Conservation (phyloP, 1,139 yeast genomes). For the Protomyces lactucae-debilis region DNA sequence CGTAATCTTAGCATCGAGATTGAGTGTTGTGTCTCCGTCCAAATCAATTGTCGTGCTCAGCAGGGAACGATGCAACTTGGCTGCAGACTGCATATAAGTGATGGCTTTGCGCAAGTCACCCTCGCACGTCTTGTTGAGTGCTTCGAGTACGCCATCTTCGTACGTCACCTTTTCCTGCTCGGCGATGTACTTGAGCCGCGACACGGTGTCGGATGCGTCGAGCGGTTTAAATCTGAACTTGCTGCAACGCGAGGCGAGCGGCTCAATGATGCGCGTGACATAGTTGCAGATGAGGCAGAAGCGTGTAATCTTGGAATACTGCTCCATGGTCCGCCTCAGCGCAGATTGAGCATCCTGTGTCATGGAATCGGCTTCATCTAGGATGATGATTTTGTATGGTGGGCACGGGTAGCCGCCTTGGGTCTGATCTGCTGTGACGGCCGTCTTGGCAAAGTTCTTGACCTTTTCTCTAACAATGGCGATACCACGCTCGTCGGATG, state of each 20-base stretch:
- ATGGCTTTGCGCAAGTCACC: slow-evolving; percentile 95
- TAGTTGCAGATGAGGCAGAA: slow-evolving; percentile 93
- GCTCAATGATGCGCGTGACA: slow-evolving; percentile 92
- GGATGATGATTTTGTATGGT: slow-evolving; percentile 73
- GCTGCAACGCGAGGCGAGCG: slow-evolving; percentile 91
- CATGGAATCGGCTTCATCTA: slow-evolving; percentile 98
- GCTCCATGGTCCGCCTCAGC: slow-evolving; percentile 92
- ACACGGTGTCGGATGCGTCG: slow-evolving; percentile 64
- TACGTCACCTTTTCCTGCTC: slow-evolving; percentile 47
- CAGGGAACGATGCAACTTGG: slow-evolving; percentile 49
- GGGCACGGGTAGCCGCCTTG: slow-evolving; percentile 84
- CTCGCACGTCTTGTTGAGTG: slow-evolving; percentile 61
- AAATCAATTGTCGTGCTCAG: slow-evolving; percentile 35
- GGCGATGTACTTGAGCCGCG: slow-evolving; percentile 59
- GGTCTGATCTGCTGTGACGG: slow-evolving; percentile 72
- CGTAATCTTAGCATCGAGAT: slow-evolving; percentile 41
- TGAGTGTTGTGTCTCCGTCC: slow-evolving; percentile 38
- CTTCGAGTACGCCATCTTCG: slow-evolving; percentile 52
- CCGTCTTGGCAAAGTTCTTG: slow-evolving; percentile 82
- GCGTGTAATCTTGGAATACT: slow-evolving; percentile 82
- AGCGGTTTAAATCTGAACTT: slow-evolving; percentile 83
- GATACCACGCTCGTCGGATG: slow-evolving; percentile 95
- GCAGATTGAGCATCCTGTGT: slow-evolving; percentile 98
- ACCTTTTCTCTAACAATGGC: slow-evolving; percentile 85
- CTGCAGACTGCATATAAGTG: slow-evolving; percentile 82